These are phyloP conservation scores for Neurospora sp. DNA, from an alignment of 495 filamentous ascomycete genomes.

Conservation along the genomic window DNA sequence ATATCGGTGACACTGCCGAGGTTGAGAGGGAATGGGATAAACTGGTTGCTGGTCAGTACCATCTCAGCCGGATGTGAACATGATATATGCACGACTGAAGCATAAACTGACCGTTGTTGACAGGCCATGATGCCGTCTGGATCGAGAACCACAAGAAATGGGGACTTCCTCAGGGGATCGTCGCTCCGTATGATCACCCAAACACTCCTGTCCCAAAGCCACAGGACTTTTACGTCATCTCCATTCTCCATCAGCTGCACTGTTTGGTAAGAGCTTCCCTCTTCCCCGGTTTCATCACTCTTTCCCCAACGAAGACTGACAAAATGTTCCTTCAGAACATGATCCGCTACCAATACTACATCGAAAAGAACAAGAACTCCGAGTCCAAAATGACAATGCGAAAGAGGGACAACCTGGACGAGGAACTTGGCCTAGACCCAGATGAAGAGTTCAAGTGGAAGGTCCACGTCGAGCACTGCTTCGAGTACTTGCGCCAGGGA, in stretches of 20 bases:
- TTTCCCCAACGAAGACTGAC: not conserved
- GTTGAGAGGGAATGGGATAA: not conserved
- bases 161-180: not conserved
- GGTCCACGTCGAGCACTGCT: not conserved
- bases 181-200: conserved; percentile 1
- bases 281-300: not conserved
- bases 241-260: not conserved
- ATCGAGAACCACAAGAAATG: conserved; percentile 1
- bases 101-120: not conserved
- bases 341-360: not conserved
- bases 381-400: not conserved
- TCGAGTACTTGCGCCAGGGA: not conserved
- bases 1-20: not conserved
- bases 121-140: conserved; percentile 3
- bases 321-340: not conserved
- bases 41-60: not conserved
- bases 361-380: not conserved
- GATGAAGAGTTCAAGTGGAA: not conserved
- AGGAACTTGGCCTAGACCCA: not conserved
- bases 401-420: not conserved
- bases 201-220: not conserved
- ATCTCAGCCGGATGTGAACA: not conserved
- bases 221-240: conserved; percentile 1
- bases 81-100: not conserved
- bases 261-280: not conserved